Evolutionary conservation across 371 early-diverging fungal species (phyloP).

Genomic region (Actinomortierella wolfii): DNA sequence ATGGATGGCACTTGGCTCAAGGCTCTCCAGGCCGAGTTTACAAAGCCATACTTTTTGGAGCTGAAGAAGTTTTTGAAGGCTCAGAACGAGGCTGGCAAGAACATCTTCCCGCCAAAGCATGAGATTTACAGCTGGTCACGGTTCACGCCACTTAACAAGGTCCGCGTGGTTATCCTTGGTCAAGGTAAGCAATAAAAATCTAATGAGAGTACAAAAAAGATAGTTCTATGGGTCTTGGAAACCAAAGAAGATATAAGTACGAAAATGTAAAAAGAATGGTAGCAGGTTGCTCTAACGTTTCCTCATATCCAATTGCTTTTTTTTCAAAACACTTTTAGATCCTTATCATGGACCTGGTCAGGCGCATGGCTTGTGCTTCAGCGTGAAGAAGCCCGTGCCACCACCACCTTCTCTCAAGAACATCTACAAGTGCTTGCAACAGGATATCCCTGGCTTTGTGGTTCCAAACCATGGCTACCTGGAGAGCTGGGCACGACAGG

Average conservation of each 20-base stretch:
- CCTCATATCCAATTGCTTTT: no score
- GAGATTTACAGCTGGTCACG: slow-evolving; percentile 86
- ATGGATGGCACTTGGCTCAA: slow-evolving; percentile 81
- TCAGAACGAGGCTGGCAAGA: slow-evolving; percentile 55
- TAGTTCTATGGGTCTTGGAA: no score
- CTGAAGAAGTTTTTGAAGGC: slow-evolving; percentile 69
- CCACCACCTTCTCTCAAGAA: slow-evolving; percentile 93
- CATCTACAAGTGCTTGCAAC: slow-evolving; percentile 87
- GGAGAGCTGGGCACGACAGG: slow-evolving; percentile 86
- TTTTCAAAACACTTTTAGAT: no score
- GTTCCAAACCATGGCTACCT: slow-evolving; percentile 72
- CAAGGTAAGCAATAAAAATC: slow-evolving; percentile 70
- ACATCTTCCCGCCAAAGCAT: slow-evolving; percentile 73
- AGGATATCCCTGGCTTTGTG: slow-evolving; percentile 70
- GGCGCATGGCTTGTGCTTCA: slow-evolving; percentile 94
- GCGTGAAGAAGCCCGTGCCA: slow-evolving; percentile 77
- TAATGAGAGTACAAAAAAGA: no score
- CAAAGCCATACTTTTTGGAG: slow-evolving; percentile 78
- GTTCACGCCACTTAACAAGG: slow-evolving; percentile 63
- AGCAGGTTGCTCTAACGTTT: no score
- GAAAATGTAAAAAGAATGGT: no score
- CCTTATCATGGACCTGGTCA: slow-evolving; percentile 95
- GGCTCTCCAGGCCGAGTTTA: slow-evolving; percentile 70
- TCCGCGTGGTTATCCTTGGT: slow-evolving; percentile 89
- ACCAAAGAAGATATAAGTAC: no score